Conservation (phyloP, 1,284 basidiomycete genomes). For the Microbotryum intermedium region DNA sequence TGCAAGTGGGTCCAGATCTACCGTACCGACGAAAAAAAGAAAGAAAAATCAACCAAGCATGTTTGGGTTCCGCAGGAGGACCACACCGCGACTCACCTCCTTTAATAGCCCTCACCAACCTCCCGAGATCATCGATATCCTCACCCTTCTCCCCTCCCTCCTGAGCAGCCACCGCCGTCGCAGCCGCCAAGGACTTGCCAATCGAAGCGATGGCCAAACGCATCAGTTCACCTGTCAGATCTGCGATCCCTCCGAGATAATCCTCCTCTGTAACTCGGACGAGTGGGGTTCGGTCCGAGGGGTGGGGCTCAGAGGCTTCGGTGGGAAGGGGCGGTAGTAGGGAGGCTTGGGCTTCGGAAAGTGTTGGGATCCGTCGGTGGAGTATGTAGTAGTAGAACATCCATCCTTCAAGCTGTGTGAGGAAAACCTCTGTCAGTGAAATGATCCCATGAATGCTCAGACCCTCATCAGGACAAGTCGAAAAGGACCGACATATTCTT, state of each 20-base stretch:
- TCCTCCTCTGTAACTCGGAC: conserved; percentile 53
- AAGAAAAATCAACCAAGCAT: neutral
- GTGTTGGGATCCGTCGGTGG: conserved; percentile 52
- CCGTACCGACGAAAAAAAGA: too few species aligned
- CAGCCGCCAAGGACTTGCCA: conserved; percentile 44
- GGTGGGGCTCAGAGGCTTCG: neutral
- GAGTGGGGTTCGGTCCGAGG: neutral
- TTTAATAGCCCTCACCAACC: conserved; percentile 49
- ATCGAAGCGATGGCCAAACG: conserved; percentile 61
- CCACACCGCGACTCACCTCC: conserved; percentile 12
- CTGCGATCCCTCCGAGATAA: conserved; percentile 84
- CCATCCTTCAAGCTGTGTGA: conserved; percentile 76
- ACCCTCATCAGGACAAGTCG: conserved; percentile 8
- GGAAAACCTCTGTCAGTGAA: neutral
- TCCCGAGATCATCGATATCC: conserved; percentile 61
- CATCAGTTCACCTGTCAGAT: conserved; percentile 97
- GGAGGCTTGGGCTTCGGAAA: conserved; percentile 18
- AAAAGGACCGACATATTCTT: conserved; percentile 37
- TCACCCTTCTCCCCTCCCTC: conserved; percentile 40
- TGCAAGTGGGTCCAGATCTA: conserved; percentile 67
- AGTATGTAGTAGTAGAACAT: conserved; percentile 77
- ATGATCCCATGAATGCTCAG: too few species aligned
- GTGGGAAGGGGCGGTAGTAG: conserved; percentile 3
- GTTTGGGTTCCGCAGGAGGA: neutral
- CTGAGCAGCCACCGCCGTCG: conserved; percentile 55